phyloP scores from a whole-genome alignment of 345 rosid species.

The Gossypium stocksii region DNA sequence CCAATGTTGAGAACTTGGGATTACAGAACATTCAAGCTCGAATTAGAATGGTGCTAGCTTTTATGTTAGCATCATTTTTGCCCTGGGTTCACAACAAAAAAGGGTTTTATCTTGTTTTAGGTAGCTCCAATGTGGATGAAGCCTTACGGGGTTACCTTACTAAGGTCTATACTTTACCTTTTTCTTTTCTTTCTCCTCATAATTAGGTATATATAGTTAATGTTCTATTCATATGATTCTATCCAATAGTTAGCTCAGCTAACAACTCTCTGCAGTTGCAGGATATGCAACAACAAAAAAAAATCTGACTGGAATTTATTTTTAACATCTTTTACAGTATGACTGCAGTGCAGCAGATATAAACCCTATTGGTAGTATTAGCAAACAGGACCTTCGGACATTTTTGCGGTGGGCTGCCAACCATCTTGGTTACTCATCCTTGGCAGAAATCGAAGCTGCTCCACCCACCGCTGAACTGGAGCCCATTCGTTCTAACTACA shows the following conservation, averaged over 20 bases:
- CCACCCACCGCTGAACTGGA: constrained; percentile 98
- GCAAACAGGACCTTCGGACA: constrained; percentile 76
- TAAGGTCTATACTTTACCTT: constrained; percentile 46
- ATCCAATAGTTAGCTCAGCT: not conserved
- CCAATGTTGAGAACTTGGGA: constrained; percentile 78
- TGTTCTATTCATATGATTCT: not conserved
- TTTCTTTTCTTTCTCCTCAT: not conserved
- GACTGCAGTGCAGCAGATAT: constrained; percentile 96
- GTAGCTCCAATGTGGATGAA: constrained; percentile 95
- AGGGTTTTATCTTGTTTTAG: constrained; percentile 89
- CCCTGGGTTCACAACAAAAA: constrained; percentile 94
- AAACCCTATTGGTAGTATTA: constrained; percentile 93
- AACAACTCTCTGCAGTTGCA: not conserved
- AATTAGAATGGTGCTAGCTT: constrained; percentile 93
- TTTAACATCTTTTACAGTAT: constrained; percentile 51
- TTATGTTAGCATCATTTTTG: constrained; percentile 84
- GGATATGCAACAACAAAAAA: not conserved
- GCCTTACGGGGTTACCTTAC: constrained; percentile 92
- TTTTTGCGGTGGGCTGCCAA: constrained; percentile 89
- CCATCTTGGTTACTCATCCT: constrained; percentile 79
- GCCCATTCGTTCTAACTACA: constrained; percentile 88
- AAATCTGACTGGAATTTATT: not conserved
- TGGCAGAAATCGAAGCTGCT: constrained; percentile 89
- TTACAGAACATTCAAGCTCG: constrained; percentile 94
- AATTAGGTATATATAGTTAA: not conserved